A percentile compares a stretch with the other conserved stretches of the same genome.
These are phyloP conservation scores for Sphagnum fallax DNA, from an alignment of 228 moss, liverwort and hornwort species.

Conservation along the genomic window DNA sequence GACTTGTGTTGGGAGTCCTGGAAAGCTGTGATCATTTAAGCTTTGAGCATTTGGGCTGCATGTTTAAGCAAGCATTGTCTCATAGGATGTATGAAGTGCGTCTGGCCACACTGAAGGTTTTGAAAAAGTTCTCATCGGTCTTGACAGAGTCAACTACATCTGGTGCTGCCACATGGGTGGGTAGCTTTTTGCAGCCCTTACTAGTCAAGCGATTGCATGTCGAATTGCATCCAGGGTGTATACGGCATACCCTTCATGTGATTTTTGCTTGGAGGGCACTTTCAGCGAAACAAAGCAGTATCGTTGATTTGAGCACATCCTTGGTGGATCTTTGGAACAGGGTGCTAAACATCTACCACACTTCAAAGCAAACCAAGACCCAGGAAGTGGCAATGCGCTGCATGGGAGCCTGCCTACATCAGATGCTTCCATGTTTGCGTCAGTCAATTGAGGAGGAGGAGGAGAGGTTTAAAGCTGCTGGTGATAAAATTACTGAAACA, in stretches of 20 bases:
- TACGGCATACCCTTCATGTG: slow-evolving; percentile 75
- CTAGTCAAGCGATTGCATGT: slow-evolving; percentile 44
- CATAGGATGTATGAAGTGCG: slow-evolving; percentile 87
- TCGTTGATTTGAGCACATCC: slow-evolving; percentile 30
- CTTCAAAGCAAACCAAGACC: slow-evolving; percentile 71
- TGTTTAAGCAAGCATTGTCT: slow-evolving; percentile 46
- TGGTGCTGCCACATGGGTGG: slow-evolving; percentile 21
- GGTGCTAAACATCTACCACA: slow-evolving; percentile 61
- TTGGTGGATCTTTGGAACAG: slow-evolving; percentile 56
- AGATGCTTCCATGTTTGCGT: slow-evolving; percentile 31
- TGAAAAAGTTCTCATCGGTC: slow-evolving; percentile 45
- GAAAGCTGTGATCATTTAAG: slow-evolving; percentile 2
- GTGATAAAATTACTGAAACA: background rate
- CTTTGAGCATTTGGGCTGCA: slow-evolving; percentile 25
- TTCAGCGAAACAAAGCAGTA: slow-evolving; percentile 10
- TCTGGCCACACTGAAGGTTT: slow-evolving; percentile 66
- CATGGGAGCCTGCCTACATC: slow-evolving; percentile 81
- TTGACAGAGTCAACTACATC: slow-evolving; percentile 19
- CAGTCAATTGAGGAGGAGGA: slow-evolving; percentile 8
- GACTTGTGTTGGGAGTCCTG: slow-evolving; percentile 1
- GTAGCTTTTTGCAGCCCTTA: slow-evolving; percentile 56
- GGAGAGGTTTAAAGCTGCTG: background rate
- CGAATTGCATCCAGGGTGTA: slow-evolving; percentile 76
- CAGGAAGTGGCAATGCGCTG: slow-evolving; percentile 86
- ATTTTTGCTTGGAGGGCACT: slow-evolving; percentile 70